phyloP scores from a whole-genome alignment of 345 rosid genomes.

The Populus euphratica region DNA sequence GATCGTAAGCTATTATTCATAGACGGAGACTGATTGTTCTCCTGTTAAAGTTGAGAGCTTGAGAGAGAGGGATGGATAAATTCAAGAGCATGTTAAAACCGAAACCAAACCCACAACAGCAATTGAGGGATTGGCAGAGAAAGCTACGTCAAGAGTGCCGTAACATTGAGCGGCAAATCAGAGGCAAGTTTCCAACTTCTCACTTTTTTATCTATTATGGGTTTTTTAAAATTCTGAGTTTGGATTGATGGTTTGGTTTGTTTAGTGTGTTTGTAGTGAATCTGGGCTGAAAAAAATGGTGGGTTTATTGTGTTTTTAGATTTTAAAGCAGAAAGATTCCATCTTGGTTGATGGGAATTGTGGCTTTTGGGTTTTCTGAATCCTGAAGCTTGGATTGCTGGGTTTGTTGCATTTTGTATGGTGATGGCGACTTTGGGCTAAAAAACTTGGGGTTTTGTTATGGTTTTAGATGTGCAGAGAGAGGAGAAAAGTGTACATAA shows the following conservation, averaged over 20 bases:
- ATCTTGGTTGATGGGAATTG: background rate
- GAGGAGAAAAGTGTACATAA: conserved; percentile 44
- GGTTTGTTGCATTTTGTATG: background rate
- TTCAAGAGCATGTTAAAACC: conserved; percentile 36
- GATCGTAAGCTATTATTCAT: conserved; percentile 13
- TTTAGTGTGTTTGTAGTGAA: background rate
- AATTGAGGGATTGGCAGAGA: conserved; percentile 46
- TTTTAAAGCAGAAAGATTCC: background rate
- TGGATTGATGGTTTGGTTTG: background rate
- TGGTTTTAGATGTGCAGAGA: conserved; percentile 41
- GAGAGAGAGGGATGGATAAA: conserved; percentile 29
- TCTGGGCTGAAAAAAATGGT: background rate
- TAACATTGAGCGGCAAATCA: conserved; percentile 38
- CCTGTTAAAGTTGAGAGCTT: background rate
- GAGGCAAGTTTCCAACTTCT: conserved; percentile 23
- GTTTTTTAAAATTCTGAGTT: background rate
- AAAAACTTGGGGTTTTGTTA: background rate
- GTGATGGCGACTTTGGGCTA: conserved; percentile 1
- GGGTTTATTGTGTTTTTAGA: background rate
- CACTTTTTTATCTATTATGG: background rate
- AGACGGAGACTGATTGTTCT: background rate
- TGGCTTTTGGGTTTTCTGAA: background rate
- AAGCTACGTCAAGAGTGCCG: conserved; percentile 46
- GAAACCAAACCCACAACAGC: conserved; percentile 38
- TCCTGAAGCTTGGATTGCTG: background rate